A percentile compares a stretch with the other conserved stretches of the same genome.
Evolutionary conservation across 108 stramenopile genomes (phyloP).

Genomic region (Pseudonitzschia delicatissima): DNA sequence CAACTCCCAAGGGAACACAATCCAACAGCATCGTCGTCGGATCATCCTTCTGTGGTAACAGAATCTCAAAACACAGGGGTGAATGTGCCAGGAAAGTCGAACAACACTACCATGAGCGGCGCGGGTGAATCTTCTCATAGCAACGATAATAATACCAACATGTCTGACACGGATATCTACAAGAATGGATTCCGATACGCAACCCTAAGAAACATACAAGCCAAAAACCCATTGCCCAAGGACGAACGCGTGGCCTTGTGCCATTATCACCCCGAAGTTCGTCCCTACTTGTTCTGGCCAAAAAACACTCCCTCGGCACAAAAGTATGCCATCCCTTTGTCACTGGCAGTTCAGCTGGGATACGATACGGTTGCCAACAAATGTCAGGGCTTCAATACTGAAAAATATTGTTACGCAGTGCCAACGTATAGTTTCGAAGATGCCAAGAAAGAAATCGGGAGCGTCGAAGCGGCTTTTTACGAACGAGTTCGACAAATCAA

Average conservation of each 20-base stretch:
- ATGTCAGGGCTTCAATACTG: neutral
- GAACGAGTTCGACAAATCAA: neutral
- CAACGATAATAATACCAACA: neutral
- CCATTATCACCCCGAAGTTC: conserved; percentile 10
- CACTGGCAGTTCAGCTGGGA: neutral
- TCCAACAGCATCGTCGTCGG: neutral
- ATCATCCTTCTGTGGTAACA: neutral
- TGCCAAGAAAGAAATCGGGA: conserved; percentile 6
- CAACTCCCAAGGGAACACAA: neutral
- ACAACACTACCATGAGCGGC: neutral
- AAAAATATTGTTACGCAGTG: conserved; percentile 6
- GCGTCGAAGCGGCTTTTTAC: neutral
- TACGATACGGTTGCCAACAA: neutral
- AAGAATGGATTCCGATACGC: conserved; percentile 8
- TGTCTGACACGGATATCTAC: conserved; percentile 1
- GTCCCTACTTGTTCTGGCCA: conserved; percentile 1
- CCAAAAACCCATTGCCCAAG: conserved; percentile 8
- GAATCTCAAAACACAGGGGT: neutral
- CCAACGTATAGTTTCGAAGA: conserved; percentile 5
- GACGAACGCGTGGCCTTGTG: conserved; percentile 11
- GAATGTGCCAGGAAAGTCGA: neutral
- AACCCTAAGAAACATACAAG: neutral
- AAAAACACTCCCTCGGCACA: conserved; percentile 6
- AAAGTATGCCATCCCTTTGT: conserved; percentile 4
- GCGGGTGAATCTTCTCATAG: neutral